Conservation (phyloP, 2,329 filamentous ascomycete species). For the Moelleriella libera region DNA sequence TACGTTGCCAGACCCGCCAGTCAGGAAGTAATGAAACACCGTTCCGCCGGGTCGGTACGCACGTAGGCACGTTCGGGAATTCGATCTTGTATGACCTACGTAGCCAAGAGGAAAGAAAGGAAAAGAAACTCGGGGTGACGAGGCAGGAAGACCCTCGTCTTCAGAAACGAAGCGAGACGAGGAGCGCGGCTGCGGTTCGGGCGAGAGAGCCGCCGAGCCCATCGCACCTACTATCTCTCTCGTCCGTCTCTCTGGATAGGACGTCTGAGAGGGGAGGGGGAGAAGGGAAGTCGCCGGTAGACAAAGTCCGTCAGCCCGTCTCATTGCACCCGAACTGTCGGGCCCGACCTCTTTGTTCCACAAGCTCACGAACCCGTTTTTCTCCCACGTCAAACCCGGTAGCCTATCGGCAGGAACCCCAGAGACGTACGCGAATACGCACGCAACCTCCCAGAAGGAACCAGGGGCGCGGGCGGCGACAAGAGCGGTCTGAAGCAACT, state of each 20-base stretch:
- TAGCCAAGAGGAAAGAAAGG: background rate
- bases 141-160: background rate
- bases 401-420: no score
- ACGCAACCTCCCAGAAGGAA: no score
- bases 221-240: background rate
- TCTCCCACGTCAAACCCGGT: background rate
- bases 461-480: no score
- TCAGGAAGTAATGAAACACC: slow-evolving; percentile 3
- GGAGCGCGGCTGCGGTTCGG: no score
- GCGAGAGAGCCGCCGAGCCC: no score
- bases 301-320: slow-evolving; percentile 1
- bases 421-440: background rate
- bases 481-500: no score
- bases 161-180: no score
- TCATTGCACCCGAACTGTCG: slow-evolving; percentile 3
- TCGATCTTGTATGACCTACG: slow-evolving; percentile 1
- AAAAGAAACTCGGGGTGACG: background rate
- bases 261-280: background rate
- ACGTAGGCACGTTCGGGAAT: slow-evolving; percentile 1
- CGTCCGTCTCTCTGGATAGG: background rate
- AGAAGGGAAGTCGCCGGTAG: background rate
- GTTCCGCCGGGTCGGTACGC: slow-evolving; percentile 2
- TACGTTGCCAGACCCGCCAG: background rate
- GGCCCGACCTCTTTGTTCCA: background rate
- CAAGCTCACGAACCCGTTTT: background rate